Percentiles rank a stretch among this genome's conserved stretches.
Evolutionary conservation across 2,329 filamentous ascomycete genomes (phyloP).

Genomic region (Aspergillus brasiliensis): DNA sequence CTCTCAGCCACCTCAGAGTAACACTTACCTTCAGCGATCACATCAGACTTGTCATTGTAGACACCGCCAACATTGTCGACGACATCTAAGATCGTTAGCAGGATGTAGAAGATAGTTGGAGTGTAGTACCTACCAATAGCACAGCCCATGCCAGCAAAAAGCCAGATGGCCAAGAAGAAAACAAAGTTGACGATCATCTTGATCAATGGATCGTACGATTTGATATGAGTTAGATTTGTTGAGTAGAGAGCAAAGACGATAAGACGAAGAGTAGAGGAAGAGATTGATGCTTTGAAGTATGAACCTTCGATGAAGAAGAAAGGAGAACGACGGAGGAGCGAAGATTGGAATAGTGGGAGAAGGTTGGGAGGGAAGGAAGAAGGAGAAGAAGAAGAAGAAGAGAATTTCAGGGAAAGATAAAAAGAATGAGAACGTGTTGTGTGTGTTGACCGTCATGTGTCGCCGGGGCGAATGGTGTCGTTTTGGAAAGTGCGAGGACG

Average conservation of each 20-base stretch:
- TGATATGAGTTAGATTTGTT: background rate
- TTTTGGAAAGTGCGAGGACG: slow-evolving; percentile 9
- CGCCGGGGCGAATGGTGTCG: background rate
- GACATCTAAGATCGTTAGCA: background rate
- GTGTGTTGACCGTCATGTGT: background rate
- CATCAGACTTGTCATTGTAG: background rate
- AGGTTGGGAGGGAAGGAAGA: too few relatives aligned
- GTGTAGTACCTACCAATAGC: slow-evolving; percentile 24
- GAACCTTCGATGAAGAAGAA: background rate
- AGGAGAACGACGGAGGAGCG: background rate
- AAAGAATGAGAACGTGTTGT: background rate
- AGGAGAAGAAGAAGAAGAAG: too few relatives aligned
- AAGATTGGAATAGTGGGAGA: background rate
- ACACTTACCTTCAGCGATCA: slow-evolving; percentile 10
- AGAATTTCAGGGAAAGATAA: slow-evolving; percentile 3
- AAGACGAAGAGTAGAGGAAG: background rate
- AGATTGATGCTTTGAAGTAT: background rate
- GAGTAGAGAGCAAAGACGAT: slow-evolving; percentile 3
- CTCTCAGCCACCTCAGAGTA: background rate
- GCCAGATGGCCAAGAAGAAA: slow-evolving; percentile 24
- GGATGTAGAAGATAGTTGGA: background rate
- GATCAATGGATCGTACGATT: slow-evolving; percentile 8
- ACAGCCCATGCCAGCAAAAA: slow-evolving; percentile 19
- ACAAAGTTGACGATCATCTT: slow-evolving; percentile 19
- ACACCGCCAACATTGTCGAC: background rate